A percentile compares a stretch with the other conserved stretches of the same genome.
phyloP scores from a whole-genome alignment of 305 asterid genomes.

The Coffea humblotiana region DNA sequence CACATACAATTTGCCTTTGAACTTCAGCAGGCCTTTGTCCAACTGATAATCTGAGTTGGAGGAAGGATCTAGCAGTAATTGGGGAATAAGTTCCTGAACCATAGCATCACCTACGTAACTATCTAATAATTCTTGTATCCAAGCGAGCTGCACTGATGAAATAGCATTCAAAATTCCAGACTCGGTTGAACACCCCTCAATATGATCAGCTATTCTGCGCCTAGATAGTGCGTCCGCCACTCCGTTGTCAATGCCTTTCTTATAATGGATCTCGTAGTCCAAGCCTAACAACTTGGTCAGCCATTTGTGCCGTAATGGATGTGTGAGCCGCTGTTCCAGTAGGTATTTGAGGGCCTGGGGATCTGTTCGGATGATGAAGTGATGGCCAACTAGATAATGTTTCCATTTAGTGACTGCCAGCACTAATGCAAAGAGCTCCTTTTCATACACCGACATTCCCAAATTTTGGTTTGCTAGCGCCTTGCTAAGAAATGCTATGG shows the following conservation, averaged over 20 bases:
- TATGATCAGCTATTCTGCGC: no score
- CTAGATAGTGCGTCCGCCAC: not conserved
- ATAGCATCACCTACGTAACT: no score
- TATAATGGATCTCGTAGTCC: not conserved
- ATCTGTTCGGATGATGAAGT: not conserved
- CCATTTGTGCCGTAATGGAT: not conserved
- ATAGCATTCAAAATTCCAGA: no score
- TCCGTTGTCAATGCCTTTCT: accelerated
- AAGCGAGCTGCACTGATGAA: not conserved
- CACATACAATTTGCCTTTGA: no score
- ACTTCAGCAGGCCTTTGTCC: no score
- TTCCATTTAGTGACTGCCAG: not conserved
- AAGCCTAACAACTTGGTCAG: not conserved
- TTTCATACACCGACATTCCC: not conserved
- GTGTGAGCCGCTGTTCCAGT: not conserved
- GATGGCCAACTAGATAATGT: not conserved
- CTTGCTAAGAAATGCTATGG: not conserved
- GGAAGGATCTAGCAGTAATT: no score
- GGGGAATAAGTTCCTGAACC: no score
- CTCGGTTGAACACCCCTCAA: no score
- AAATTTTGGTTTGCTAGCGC: not conserved
- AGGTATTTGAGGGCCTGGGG: not conserved
- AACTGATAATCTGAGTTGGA: no score
- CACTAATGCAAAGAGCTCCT: not conserved
- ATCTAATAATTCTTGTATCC: no score